Evolutionary conservation across 2,329 filamentous ascomycete species (phyloP).

Genomic region (Xylogone sp.): DNA sequence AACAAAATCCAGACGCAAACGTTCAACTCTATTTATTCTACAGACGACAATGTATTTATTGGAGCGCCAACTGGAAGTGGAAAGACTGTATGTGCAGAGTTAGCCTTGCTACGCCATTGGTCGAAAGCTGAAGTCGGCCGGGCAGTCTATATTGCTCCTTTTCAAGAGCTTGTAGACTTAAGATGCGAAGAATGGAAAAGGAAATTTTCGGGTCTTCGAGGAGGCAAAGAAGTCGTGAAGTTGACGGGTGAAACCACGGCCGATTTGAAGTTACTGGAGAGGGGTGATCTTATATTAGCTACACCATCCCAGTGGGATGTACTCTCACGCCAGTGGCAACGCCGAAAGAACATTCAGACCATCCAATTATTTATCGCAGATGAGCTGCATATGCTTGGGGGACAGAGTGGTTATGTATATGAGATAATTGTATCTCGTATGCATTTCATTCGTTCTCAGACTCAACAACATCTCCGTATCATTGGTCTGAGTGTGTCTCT

Average conservation of each 20-base stretch:
- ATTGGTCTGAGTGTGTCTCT: slow-evolving; percentile 88
- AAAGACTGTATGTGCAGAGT: slow-evolving; percentile 95
- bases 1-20: slow-evolving; percentile 98
- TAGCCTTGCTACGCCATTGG: slow-evolving; percentile 89
- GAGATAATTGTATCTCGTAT: slow-evolving; percentile 97
- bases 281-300: slow-evolving; percentile 84
- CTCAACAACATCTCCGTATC: slow-evolving; percentile 80
- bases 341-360: slow-evolving; percentile 89
- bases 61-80: slow-evolving; percentile 92
- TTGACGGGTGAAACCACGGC: slow-evolving; percentile 89
- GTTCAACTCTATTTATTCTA: slow-evolving; percentile 88
- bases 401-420: slow-evolving; percentile 82
- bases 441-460: slow-evolving; percentile 90
- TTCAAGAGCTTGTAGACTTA: slow-evolving; percentile 86
- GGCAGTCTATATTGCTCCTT: slow-evolving; percentile 90
- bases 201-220: slow-evolving; percentile 66
- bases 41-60: slow-evolving; percentile 90
- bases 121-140: slow-evolving; percentile 65
- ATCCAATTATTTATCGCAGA: slow-evolving; percentile 92
- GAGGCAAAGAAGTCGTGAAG: slow-evolving; percentile 88
- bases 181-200: slow-evolving; percentile 82
- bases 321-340: slow-evolving; percentile 91
- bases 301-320: slow-evolving; percentile 96
- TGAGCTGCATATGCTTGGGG: slow-evolving; percentile 89
- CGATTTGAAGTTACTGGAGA: slow-evolving; percentile 83